A percentile compares a stretch with the other conserved stretches of the same genome.
Conservation (phyloP, 257 asterid genomes). For the Nicotiana knightiana region DNA sequence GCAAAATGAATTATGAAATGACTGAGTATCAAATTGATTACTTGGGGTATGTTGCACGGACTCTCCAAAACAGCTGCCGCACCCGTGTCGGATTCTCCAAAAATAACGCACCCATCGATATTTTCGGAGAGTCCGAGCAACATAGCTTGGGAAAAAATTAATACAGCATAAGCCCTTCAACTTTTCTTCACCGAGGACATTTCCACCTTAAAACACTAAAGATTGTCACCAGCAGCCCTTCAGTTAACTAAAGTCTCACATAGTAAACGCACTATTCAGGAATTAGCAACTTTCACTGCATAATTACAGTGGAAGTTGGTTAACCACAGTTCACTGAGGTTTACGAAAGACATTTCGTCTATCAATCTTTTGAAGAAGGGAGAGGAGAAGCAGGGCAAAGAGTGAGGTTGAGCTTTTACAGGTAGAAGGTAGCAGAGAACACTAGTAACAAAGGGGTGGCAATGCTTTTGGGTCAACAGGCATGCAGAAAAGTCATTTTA, state of each 20-base stretch:
- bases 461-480: not conserved
- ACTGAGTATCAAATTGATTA: not conserved
- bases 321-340: not conserved
- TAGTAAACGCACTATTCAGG: not conserved
- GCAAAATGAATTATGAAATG: conserved; percentile 25
- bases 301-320: not conserved
- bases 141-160: not conserved
- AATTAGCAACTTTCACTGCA: not conserved
- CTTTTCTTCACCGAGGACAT: not conserved
- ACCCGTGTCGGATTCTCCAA: too few relatives aligned
- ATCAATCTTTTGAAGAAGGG: not conserved
- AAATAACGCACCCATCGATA: too few relatives aligned
- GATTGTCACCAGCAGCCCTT: not conserved
- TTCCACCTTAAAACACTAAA: conserved; percentile 2
- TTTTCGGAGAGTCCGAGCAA: too few relatives aligned
- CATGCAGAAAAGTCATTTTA: not conserved
- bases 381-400: not conserved
- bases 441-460: not conserved
- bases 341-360: not conserved
- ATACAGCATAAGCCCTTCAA: not conserved
- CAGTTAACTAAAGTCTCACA: not conserved
- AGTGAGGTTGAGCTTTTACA: not conserved
- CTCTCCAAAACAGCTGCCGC: too few relatives aligned
- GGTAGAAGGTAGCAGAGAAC: not conserved
- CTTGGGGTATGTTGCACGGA: too few relatives aligned